A percentile compares a stretch with the other conserved stretches of the same genome.
Conservation (phyloP, 176 grass and related monocot genomes). For the Hyparrhenia diplandra region DNA sequence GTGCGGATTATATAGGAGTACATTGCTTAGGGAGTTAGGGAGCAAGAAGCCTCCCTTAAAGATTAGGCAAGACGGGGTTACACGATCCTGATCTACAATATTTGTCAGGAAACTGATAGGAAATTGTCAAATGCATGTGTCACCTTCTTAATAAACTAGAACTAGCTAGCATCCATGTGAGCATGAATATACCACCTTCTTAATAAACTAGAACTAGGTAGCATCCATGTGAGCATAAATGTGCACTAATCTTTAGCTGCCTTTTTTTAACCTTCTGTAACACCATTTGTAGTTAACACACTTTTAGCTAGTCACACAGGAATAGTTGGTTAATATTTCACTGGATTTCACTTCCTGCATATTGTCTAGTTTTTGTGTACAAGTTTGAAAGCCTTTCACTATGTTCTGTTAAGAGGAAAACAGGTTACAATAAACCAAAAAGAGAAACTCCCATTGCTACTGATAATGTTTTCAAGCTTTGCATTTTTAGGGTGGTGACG, state of each 20-base stretch:
- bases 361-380: not conserved
- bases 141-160: not conserved
- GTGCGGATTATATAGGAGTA: not conserved
- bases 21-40: not conserved
- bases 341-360: too few relatives aligned
- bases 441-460: not conserved
- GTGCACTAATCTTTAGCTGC: not conserved
- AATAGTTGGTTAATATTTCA: too few relatives aligned
- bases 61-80: not conserved
- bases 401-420: too few relatives aligned
- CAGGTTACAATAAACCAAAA: not conserved
- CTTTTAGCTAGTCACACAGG: not conserved
- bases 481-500: slow-evolving; percentile 77
- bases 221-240: not conserved
- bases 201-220: not conserved
- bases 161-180: not conserved
- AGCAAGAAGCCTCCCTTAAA: not conserved
- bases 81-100: not conserved
- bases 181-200: not conserved
- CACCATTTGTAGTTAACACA: not conserved
- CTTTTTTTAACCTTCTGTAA: not conserved
- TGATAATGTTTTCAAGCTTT: slow-evolving; percentile 7
- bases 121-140: slow-evolving; percentile 6
- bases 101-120: not conserved
- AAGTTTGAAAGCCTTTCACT: not conserved